phyloP scores from a whole-genome alignment of 306 rosid species.

The Ochetophila trinervis region DNA sequence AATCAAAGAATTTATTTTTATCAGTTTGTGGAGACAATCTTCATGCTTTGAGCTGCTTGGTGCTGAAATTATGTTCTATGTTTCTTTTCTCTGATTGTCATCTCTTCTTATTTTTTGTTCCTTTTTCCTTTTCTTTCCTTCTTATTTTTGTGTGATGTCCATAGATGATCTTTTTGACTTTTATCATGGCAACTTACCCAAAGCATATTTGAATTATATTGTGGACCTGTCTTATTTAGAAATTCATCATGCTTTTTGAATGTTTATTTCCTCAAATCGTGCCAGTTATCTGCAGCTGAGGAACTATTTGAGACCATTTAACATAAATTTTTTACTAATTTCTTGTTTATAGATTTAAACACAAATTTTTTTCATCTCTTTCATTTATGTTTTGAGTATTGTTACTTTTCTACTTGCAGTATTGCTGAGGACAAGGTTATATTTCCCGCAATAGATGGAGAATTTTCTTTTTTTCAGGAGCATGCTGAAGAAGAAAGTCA shows the following conservation, averaged over 20 bases:
- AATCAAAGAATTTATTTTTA: neutral
- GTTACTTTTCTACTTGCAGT: constrained; percentile 50
- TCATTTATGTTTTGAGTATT: constrained; percentile 16
- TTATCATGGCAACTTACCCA: neutral
- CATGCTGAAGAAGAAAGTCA: constrained; percentile 95
- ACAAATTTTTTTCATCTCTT: no score
- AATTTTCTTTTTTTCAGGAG: constrained; percentile 79
- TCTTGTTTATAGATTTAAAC: neutral
- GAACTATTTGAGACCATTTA: neutral
- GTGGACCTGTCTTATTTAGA: neutral
- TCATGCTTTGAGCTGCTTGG: neutral
- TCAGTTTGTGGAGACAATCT: neutral
- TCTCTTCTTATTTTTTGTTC: neutral
- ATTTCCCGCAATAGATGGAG: constrained; percentile 96
- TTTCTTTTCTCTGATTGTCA: neutral
- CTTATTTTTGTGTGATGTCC: no score
- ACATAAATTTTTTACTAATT: neutral
- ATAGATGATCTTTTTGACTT: constrained; percentile 2
- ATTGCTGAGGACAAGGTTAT: constrained; percentile 98
- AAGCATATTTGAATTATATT: neutral
- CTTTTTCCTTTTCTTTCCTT: neutral
- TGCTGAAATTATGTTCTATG: neutral
- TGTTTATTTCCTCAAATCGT: neutral
- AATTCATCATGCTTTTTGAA: neutral
- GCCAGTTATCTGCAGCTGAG: neutral